Conservation (phyloP, 108 stramenopile species). For the Pseudonitzschia multiseries region DNA sequence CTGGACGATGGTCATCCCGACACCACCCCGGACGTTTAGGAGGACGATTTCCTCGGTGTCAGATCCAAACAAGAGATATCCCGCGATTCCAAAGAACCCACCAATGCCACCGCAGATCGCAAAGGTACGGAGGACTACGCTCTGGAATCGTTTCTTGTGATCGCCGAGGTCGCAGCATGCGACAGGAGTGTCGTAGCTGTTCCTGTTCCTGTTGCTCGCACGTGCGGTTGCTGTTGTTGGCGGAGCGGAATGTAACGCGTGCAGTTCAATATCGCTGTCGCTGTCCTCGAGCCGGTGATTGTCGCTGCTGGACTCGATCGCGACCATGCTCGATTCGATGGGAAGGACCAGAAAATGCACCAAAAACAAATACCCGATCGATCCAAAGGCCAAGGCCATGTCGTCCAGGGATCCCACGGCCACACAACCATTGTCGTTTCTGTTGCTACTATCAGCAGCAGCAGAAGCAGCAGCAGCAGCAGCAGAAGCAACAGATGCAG, state of each 20-base stretch:
- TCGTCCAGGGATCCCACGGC: slow-evolving; percentile 26
- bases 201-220: no score
- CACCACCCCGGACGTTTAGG: slow-evolving; percentile 19
- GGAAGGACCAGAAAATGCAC: slow-evolving; percentile 36
- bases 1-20: slow-evolving; percentile 17
- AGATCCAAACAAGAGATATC: slow-evolving; percentile 32
- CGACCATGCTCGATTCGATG: slow-evolving; percentile 39
- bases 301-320: background rate
- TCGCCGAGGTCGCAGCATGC: slow-evolving; percentile 3
- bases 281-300: background rate
- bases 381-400: slow-evolving; percentile 36
- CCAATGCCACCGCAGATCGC: slow-evolving; percentile 21
- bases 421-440: background rate
- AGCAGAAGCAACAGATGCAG: background rate
- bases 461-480: background rate
- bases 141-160: slow-evolving; percentile 12
- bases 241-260: no score
- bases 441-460: background rate
- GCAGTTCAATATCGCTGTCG: no score
- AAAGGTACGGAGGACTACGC: slow-evolving; percentile 22
- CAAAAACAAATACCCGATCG: slow-evolving; percentile 37
- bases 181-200: no score
- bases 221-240: no score
- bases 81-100: slow-evolving; percentile 27
- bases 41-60: slow-evolving; percentile 34